Percentiles rank a stretch among this genome's conserved stretches.
Conservation (phyloP, 2,329 filamentous ascomycete species). For the Blastomyces gilchristii region DNA sequence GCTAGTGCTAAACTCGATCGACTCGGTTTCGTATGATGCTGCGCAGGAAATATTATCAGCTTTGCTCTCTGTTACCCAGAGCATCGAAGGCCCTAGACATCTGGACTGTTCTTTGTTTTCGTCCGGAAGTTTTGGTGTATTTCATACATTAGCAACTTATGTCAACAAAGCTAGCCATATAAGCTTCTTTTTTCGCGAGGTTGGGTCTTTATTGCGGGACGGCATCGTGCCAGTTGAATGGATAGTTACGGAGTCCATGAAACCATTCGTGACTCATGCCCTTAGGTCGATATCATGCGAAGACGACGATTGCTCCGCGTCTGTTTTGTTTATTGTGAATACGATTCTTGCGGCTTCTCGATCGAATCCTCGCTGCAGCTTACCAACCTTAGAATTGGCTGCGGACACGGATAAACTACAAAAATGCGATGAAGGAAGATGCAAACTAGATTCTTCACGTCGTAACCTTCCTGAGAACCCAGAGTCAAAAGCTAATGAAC, state of each 20-base stretch:
- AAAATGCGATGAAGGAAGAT: background rate
- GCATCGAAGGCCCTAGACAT: constrained; percentile 15
- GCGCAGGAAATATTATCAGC: constrained; percentile 27
- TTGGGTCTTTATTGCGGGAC: constrained; percentile 27
- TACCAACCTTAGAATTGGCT: background rate
- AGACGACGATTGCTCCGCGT: constrained; percentile 24
- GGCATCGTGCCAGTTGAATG: constrained; percentile 29
- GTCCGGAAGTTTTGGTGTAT: constrained; percentile 23
- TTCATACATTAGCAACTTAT: constrained; percentile 26
- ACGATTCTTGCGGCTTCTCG: constrained; percentile 9
- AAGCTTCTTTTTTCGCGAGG: constrained; percentile 27
- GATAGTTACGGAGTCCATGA: constrained; percentile 33
- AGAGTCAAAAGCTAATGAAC: background rate
- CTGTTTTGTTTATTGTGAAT: constrained; percentile 14
- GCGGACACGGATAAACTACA: background rate
- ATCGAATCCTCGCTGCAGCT: background rate
- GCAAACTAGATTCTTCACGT: background rate
- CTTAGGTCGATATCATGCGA: constrained; percentile 29
- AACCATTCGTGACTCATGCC: constrained; percentile 27
- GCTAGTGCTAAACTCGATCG: constrained; percentile 27
- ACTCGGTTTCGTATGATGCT: constrained; percentile 27
- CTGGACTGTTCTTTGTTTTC: constrained; percentile 21
- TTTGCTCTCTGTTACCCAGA: constrained; percentile 19
- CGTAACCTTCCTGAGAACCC: background rate
- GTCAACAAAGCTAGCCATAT: constrained; percentile 13